These are phyloP conservation scores for Chaetomidium leptoderma DNA, from an alignment of 495 filamentous ascomycete species.

Conservation along the genomic window DNA sequence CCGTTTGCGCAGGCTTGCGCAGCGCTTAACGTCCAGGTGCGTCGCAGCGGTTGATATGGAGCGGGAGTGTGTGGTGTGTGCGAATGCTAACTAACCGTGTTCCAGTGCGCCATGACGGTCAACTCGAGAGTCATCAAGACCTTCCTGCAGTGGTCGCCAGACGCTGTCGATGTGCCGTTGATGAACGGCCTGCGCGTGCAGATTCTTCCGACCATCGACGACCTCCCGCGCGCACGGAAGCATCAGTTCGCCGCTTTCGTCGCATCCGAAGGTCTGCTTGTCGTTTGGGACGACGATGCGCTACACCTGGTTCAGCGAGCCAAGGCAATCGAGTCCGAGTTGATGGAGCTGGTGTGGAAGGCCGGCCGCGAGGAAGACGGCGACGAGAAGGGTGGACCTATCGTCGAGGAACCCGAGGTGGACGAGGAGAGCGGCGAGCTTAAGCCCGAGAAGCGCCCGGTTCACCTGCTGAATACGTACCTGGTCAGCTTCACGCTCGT, in stretches of 20 bases:
- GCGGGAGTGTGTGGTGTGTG: too few relatives aligned
- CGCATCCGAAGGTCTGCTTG: constrained; percentile 58
- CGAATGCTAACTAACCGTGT: constrained; percentile 10
- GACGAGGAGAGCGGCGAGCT: constrained; percentile 67
- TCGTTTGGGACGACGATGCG: constrained; percentile 77
- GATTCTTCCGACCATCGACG: constrained; percentile 64
- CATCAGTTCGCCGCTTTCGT: constrained; percentile 76
- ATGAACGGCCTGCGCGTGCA: constrained; percentile 70
- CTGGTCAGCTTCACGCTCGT: constrained; percentile 60
- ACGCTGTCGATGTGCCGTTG: constrained; percentile 67
- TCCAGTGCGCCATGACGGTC: constrained; percentile 71
- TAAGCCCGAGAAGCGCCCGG: constrained; percentile 58
- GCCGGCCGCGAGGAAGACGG: constrained; percentile 46
- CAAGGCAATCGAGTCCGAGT: constrained; percentile 63
- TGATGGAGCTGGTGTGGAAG: constrained; percentile 72
- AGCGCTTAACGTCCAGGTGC: constrained; percentile 65
- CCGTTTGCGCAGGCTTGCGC: constrained; percentile 57
- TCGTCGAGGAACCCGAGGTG: constrained; percentile 49
- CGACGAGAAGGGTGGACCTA: constrained; percentile 45
- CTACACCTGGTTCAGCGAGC: constrained; percentile 62
- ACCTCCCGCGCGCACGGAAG: constrained; percentile 62
- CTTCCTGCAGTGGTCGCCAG: constrained; percentile 65
- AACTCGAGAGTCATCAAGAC: constrained; percentile 72
- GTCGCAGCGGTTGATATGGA: neutral
- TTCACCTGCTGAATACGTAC: constrained; percentile 62